Percentiles rank a stretch among this genome's conserved stretches.
phyloP scores from a whole-genome alignment of 768 basidiomycete species.

The Leucosporidium creatinivorum region DNA sequence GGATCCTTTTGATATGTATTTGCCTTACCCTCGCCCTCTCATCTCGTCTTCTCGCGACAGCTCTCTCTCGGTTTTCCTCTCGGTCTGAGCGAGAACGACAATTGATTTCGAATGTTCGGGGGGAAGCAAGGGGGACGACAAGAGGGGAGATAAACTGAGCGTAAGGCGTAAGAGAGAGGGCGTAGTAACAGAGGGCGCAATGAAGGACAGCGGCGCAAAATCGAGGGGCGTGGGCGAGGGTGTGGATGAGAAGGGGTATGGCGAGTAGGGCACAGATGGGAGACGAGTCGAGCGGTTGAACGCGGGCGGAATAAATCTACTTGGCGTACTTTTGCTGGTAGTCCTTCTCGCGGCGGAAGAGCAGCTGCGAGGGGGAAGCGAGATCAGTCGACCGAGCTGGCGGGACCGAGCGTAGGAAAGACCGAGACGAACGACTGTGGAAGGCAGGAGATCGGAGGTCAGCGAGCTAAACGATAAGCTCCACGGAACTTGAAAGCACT shows the following conservation, averaged over 20 bases:
- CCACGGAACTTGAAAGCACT: no score
- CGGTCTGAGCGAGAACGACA: no score
- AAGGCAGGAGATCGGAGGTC: no score
- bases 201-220: neutral
- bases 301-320: neutral
- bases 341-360: conserved; percentile 29
- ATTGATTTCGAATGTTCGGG: no score
- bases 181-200: neutral
- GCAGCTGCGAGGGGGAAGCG: conserved; percentile 2
- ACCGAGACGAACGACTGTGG: neutral
- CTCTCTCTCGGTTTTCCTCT: no score
- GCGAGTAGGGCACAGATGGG: neutral
- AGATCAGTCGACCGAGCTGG: neutral
- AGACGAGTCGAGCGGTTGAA: neutral
- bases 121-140: no score
- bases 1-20: no score
- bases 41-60: no score
- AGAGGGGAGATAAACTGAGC: neutral
- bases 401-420: neutral
- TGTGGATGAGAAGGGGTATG: neutral
- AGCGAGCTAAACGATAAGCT: no score
- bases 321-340: conserved; percentile 28
- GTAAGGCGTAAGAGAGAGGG: neutral
- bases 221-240: neutral
- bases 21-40: no score